Conservation (phyloP, 768 basidiomycete genomes). For the Agrocybe pediades region DNA sequence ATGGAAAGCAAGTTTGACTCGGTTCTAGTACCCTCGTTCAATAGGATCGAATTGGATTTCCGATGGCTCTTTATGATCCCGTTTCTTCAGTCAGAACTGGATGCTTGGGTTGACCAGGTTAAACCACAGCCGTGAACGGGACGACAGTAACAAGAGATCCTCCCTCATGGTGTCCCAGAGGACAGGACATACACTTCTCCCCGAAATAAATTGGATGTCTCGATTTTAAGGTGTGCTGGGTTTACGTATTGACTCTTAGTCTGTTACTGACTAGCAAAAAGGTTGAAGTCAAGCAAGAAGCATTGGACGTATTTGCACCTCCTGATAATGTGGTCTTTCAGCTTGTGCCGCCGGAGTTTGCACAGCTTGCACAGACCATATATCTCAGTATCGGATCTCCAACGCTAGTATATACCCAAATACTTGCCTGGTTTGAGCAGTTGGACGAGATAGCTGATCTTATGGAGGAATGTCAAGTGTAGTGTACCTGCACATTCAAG, state of each 20-base stretch:
- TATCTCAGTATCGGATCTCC: not conserved
- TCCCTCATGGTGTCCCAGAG: slow-evolving; percentile 8
- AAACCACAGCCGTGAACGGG: not conserved
- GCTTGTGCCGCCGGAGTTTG: not conserved
- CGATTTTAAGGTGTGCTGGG: not conserved
- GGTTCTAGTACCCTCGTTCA: too few species aligned
- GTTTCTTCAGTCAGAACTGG: not conserved
- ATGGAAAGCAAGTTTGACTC: too few species aligned
- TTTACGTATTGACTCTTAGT: not conserved
- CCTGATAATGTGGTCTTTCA: not conserved
- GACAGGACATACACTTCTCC: not conserved
- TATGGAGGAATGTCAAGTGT: not conserved
- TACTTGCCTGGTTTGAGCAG: not conserved
- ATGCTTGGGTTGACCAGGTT: not conserved
- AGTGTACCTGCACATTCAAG: not conserved
- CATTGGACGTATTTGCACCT: not conserved
- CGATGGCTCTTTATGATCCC: not conserved
- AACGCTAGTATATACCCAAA: not conserved
- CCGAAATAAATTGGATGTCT: not conserved
- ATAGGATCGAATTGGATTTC: too few species aligned
- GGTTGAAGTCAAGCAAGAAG: not conserved
- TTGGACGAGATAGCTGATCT: not conserved
- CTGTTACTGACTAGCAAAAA: not conserved
- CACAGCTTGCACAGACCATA: not conserved
- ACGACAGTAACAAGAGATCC: slow-evolving; percentile 7